These are phyloP conservation scores for Populus tomentosa DNA, from an alignment of 441 rosid species.

Conservation along the genomic window DNA sequence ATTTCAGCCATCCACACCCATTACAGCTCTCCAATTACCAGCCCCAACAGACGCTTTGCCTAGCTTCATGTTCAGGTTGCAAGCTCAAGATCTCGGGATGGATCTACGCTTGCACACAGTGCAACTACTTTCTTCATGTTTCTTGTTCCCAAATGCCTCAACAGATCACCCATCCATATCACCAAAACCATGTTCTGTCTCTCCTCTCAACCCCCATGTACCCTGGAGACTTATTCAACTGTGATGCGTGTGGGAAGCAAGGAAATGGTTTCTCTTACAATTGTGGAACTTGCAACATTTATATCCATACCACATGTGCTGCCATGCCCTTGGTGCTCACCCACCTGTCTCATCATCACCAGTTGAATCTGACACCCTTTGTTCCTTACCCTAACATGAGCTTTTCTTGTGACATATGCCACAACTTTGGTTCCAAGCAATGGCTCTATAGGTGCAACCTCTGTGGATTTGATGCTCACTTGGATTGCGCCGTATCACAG, in stretches of 20 bases:
- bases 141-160: constrained; percentile 37
- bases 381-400: constrained; percentile 20
- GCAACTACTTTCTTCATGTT: constrained; percentile 31
- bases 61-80: constrained; percentile 30
- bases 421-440: constrained; percentile 22
- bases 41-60: constrained; percentile 17
- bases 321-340: constrained; percentile 29
- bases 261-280: constrained; percentile 46
- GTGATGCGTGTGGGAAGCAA: constrained; percentile 33
- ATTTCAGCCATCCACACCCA: constrained; percentile 46
- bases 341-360: constrained; percentile 38
- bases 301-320: constrained; percentile 42
- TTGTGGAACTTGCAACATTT: constrained; percentile 31
- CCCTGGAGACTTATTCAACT: constrained; percentile 25
- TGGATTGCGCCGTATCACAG: constrained; percentile 30
- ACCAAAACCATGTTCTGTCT: constrained; percentile 30
- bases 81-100: constrained; percentile 21
- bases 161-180: constrained; percentile 37
- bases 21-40: constrained; percentile 15
- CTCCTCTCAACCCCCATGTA: constrained; percentile 26
- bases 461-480: constrained; percentile 41
- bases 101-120: constrained; percentile 23
- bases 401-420: constrained; percentile 36
- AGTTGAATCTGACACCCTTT: constrained; percentile 33
- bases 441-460: constrained; percentile 41